Evolutionary conservation across 2,329 filamentous ascomycete genomes (phyloP).

Genomic region (Cercospora beticola): DNA sequence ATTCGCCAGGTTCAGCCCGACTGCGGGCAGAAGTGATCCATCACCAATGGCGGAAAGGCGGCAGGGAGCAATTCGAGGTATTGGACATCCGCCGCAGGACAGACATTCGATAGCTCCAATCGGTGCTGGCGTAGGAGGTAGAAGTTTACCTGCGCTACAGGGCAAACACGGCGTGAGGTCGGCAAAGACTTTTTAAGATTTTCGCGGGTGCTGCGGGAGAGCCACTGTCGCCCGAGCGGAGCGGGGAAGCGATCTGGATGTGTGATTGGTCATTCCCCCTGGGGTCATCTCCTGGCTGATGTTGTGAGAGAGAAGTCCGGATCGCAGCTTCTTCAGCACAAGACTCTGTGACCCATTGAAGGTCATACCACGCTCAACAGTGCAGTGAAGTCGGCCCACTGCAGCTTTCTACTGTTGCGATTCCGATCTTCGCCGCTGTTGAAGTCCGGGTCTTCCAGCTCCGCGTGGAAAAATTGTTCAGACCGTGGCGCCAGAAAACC

Average conservation of each 20-base stretch:
- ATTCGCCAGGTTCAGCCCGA: not conserved
- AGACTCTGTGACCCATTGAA: not conserved
- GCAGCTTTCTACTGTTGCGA: not conserved
- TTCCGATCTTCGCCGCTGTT: not conserved
- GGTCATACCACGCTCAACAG: not conserved
- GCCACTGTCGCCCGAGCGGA: not conserved
- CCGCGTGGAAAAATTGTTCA: not conserved
- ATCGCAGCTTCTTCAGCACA: not conserved
- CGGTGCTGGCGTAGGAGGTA: not conserved
- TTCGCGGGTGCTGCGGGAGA: not conserved
- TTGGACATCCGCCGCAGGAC: not conserved
- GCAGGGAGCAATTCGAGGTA: not conserved
- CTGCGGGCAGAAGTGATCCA: not conserved
- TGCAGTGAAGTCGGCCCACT: not conserved
- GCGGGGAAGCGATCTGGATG: not conserved
- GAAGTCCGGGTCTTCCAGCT: not conserved
- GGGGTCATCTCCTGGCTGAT: not conserved
- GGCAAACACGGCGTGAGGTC: not conserved
- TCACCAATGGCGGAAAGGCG: not conserved
- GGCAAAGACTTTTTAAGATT: not conserved
- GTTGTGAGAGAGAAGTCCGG: not conserved
- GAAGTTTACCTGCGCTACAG: not conserved
- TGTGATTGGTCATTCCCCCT: not conserved
- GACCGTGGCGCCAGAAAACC: not conserved
- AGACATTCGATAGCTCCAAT: not conserved